These are phyloP conservation scores for Aspergillus leporis DNA, from an alignment of 495 filamentous ascomycete species.

Conservation along the genomic window DNA sequence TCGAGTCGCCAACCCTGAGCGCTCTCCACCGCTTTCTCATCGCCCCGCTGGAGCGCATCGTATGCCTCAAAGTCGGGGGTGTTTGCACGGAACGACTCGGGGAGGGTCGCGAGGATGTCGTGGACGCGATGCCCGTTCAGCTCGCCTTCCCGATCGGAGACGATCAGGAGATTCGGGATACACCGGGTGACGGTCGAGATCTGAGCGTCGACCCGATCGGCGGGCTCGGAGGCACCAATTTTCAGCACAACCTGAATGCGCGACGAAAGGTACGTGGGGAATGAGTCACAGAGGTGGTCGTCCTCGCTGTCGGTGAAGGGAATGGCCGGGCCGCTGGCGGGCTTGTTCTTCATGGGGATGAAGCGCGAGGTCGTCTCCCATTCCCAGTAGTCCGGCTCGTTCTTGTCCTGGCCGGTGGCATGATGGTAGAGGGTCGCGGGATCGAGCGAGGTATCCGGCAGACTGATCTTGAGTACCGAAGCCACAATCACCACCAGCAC, in stretches of 20 bases:
- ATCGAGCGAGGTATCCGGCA: constrained; percentile 4
- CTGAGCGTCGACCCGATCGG: constrained; percentile 33
- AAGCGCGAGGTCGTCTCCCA: constrained; percentile 19
- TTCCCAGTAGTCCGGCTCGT: constrained; percentile 14
- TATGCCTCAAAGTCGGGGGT: constrained; percentile 40
- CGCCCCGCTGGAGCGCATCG: constrained; percentile 22
- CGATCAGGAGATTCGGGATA: constrained; percentile 42
- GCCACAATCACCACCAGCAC: constrained; percentile 3
- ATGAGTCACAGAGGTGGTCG: constrained; percentile 32
- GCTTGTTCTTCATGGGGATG: not conserved
- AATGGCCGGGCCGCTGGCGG: not conserved
- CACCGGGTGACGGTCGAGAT: constrained; percentile 38
- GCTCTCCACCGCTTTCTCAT: constrained; percentile 9
- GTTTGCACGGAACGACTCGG: constrained; percentile 27
- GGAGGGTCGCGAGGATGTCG: constrained; percentile 41
- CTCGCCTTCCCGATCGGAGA: constrained; percentile 42
- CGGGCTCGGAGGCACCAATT: constrained; percentile 35
- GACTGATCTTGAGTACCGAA: constrained; percentile 8
- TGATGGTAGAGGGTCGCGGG: constrained; percentile 13
- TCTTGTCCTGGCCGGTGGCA: not conserved
- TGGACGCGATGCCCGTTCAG: constrained; percentile 35
- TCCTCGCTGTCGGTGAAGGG: constrained; percentile 3
- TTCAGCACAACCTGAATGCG: constrained; percentile 41
- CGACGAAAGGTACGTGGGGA: constrained; percentile 32
- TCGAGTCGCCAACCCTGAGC: constrained; percentile 57